Percentiles rank a stretch among this genome's conserved stretches.
Evolutionary conservation across 2,329 filamentous ascomycete genomes (phyloP).

Genomic region (Lomentospora prolificans): DNA sequence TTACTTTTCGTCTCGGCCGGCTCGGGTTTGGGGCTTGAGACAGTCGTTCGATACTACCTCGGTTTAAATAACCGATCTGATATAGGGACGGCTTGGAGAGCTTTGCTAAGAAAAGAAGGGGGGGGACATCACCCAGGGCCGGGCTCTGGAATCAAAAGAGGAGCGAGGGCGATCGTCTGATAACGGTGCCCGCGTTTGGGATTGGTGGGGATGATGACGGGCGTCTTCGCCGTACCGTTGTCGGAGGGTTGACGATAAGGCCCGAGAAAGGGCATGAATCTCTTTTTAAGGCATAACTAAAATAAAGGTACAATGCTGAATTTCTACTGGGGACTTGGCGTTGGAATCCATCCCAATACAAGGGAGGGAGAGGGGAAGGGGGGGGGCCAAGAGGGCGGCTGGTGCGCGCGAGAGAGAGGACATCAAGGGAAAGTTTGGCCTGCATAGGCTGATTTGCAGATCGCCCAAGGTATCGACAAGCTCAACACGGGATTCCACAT

Average conservation of each 20-base stretch:
- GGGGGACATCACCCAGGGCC: too few relatives aligned
- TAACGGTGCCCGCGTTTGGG: too few relatives aligned
- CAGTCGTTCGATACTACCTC: not conserved
- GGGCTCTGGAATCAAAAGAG: not conserved
- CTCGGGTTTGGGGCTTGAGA: not conserved
- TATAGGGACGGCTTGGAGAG: not conserved
- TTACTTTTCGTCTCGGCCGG: not conserved
- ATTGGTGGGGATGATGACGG: too few relatives aligned
- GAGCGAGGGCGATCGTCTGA: too few relatives aligned
- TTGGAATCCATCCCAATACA: too few relatives aligned
- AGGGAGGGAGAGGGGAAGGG: not conserved
- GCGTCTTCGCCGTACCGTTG: too few relatives aligned
- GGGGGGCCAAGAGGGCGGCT: not conserved
- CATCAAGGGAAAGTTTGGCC: not conserved
- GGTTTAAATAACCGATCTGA: not conserved
- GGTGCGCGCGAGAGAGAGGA: not conserved
- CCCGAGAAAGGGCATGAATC: too few relatives aligned
- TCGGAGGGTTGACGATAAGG: too few relatives aligned
- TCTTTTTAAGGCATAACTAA: too few relatives aligned
- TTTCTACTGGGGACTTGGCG: too few relatives aligned
- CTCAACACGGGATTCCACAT: not conserved
- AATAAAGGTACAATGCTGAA: too few relatives aligned
- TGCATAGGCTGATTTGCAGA: constrained; percentile 2
- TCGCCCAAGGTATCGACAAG: not conserved
- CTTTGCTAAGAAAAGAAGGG: not conserved